Evolutionary conservation across 352 stramenopile species (phyloP).

Genomic region (Globisporangium takayamanum): DNA sequence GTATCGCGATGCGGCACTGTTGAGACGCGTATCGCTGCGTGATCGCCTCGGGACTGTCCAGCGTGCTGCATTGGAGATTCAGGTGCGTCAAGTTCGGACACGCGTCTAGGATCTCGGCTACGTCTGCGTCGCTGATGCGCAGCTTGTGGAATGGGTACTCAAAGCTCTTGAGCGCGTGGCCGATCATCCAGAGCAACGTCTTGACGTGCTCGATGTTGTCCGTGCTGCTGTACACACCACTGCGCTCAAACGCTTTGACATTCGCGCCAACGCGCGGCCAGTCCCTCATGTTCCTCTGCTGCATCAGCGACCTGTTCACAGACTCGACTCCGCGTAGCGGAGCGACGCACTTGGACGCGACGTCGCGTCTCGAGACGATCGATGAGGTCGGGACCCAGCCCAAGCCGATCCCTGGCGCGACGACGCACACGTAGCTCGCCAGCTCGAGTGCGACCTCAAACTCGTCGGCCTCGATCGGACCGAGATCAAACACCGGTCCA

Average conservation of each 20-base stretch:
- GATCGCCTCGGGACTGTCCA: constrained; percentile 16
- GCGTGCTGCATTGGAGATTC: constrained; percentile 14
- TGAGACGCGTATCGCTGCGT: constrained; percentile 8
- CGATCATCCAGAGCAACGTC: constrained; percentile 11
- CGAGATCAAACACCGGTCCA: constrained; percentile 10
- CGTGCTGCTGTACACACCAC: background rate
- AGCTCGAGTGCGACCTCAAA: constrained; percentile 27
- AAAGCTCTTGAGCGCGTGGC: constrained; percentile 14
- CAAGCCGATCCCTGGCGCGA: constrained; percentile 29
- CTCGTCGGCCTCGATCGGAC: constrained; percentile 11
- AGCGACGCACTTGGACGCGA: constrained; percentile 11
- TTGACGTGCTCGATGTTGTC: background rate
- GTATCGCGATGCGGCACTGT: constrained; percentile 10
- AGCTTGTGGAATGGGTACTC: constrained; percentile 10
- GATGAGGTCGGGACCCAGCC: constrained; percentile 17
- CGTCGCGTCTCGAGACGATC: background rate
- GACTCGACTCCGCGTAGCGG: background rate
- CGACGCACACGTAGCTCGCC: constrained; percentile 22
- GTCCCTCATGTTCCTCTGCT: constrained; percentile 2
- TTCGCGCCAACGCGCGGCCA: background rate
- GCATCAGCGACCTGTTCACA: background rate
- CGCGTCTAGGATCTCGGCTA: constrained; percentile 13
- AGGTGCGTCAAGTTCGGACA: constrained; percentile 21
- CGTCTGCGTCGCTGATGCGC: constrained; percentile 5
- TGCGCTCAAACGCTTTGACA: background rate